Percentiles rank a stretch among this genome's conserved stretches.
Evolutionary conservation across 129 eudicot genomes (phyloP).

Genomic region (Glebionis coronaria): DNA sequence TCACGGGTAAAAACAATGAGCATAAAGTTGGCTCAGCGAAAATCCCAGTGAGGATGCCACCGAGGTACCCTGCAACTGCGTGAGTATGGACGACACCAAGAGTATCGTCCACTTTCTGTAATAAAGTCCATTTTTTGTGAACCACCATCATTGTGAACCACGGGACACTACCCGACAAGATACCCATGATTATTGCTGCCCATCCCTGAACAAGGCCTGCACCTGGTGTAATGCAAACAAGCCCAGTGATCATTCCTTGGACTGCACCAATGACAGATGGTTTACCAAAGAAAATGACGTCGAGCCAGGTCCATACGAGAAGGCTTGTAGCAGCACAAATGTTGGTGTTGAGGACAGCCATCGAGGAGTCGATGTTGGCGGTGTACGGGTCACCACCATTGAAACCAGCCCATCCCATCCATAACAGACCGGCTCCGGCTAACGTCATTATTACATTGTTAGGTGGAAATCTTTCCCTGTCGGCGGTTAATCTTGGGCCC

Average conservation of each 20-base stretch:
- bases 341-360: conserved; percentile 79
- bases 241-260: conserved; percentile 85
- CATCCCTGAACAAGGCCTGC: conserved; percentile 77
- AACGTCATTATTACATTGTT: conserved; percentile 57
- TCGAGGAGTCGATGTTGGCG: conserved; percentile 71
- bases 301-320: conserved; percentile 72
- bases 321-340: conserved; percentile 77
- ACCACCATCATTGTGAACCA: conserved; percentile 83
- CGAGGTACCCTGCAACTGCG: conserved; percentile 67
- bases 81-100: conserved; percentile 73
- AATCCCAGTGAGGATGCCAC: conserved; percentile 67
- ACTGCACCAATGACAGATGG: conserved; percentile 83
- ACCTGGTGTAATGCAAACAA: conserved; percentile 75
- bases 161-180: conserved; percentile 60
- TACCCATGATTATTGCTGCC: conserved; percentile 73
- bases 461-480: conserved; percentile 67
- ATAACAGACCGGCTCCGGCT: conserved; percentile 71
- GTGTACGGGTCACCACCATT: conserved; percentile 73
- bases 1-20: conserved; percentile 43
- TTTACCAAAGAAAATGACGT: conserved; percentile 63
- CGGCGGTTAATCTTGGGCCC: conserved; percentile 51
- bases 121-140: conserved; percentile 46
- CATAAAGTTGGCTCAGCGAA: conserved; percentile 64
- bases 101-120: conserved; percentile 66
- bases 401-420: conserved; percentile 92